Evolutionary conservation across 768 basidiomycete species (phyloP).

Genomic region (Tephrocybe rancida): DNA sequence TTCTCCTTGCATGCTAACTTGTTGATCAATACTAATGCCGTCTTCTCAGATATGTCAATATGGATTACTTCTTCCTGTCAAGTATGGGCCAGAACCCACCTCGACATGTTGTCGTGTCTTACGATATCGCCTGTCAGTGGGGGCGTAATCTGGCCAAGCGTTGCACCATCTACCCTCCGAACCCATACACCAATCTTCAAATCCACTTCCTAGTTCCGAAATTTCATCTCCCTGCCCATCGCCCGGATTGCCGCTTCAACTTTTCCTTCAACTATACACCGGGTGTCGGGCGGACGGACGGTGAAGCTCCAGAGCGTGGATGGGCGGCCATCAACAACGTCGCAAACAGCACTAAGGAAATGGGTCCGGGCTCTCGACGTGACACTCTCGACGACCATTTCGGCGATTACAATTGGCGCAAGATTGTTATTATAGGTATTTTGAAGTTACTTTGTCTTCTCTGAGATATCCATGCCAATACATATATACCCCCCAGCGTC

Average conservation of each 20-base stretch:
- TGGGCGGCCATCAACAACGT: no score
- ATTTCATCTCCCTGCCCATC: slow-evolving; percentile 30
- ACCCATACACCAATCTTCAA: neutral
- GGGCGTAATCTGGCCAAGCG: slow-evolving; percentile 21
- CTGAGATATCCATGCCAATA: neutral
- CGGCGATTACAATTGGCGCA: slow-evolving; percentile 28
- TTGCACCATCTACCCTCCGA: slow-evolving; percentile 4
- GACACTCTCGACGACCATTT: slow-evolving; percentile 28
- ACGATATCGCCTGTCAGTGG: slow-evolving; percentile 34
- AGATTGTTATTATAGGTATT: slow-evolving; percentile 21
- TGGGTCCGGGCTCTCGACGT: no score
- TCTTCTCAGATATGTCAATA: slow-evolving; percentile 16
- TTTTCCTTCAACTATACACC: slow-evolving; percentile 29
- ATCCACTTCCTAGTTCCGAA: slow-evolving; percentile 28
- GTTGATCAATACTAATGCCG: neutral
- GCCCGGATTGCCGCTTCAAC: slow-evolving; percentile 16
- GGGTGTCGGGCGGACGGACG: no score
- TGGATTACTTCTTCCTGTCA: slow-evolving; percentile 28
- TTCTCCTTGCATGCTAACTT: neutral
- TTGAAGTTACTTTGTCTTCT: neutral
- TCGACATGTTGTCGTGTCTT: slow-evolving; percentile 17
- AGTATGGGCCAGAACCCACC: slow-evolving; percentile 17
- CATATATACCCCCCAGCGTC: slow-evolving; percentile 3
- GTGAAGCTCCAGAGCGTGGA: no score
- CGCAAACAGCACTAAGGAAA: no score